A percentile compares a stretch with the other conserved stretches of the same genome.
These are phyloP conservation scores for Schizosaccharomyces japonicus DNA, from an alignment of 805 yeast species.

Conservation along the genomic window DNA sequence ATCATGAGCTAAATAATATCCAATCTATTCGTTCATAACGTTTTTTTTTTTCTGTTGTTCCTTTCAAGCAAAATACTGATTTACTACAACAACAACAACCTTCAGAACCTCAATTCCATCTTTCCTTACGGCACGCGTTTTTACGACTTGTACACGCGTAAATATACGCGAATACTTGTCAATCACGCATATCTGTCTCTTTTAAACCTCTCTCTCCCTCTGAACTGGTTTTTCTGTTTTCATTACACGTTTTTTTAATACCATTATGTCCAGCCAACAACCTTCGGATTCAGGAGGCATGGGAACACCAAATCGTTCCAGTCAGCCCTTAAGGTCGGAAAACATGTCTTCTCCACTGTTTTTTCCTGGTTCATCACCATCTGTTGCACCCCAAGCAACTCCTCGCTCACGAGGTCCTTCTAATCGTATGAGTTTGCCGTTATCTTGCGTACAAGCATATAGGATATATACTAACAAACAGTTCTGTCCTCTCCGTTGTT, in stretches of 20 bases:
- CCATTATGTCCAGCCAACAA: background rate
- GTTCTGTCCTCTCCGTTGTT: constrained; percentile 24
- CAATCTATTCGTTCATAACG: background rate
- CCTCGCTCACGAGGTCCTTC: background rate
- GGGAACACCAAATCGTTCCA: background rate
- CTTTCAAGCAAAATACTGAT: background rate
- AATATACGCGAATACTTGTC: too few species aligned
- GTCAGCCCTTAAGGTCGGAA: constrained; percentile 1
- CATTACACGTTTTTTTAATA: too few species aligned
- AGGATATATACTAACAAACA: background rate
- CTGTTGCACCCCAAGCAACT: background rate
- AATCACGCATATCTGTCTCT: too few species aligned
- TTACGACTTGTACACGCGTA: too few species aligned
- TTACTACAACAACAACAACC: background rate
- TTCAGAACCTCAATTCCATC: constrained; percentile 1
- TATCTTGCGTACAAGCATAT: background rate
- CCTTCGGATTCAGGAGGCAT: background rate
- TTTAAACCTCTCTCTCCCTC: too few species aligned
- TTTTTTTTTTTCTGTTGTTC: background rate
- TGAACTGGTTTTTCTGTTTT: too few species aligned
- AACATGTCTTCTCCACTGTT: background rate
- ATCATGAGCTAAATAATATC: too few species aligned
- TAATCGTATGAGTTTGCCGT: background rate
- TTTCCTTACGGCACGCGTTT: background rate
- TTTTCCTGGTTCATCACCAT: background rate